Evolutionary conservation across 768 basidiomycete genomes (phyloP), one percentile per base, ranked within the genome.

Genomic region (Sarcomyxa edulis): DNA sequence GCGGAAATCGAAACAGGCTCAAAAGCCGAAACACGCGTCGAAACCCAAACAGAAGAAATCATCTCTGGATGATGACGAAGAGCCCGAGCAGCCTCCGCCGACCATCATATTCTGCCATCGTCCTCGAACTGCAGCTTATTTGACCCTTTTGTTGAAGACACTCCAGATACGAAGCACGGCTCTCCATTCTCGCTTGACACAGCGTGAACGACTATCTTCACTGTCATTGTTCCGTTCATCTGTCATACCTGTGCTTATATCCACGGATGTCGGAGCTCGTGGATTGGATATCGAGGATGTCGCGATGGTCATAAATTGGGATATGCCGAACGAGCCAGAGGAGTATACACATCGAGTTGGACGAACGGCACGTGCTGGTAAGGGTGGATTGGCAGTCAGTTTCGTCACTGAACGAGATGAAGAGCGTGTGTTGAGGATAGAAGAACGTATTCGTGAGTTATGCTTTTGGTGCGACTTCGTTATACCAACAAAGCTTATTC

Each of bases 341-440:
- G 94, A 95, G 56, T 99, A 99, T 54, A 87, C 91, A 2, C 96
- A 99, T 65, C 77, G 96, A 15, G 96, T 99, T 1, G 93, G 93
- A 30, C 65, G 93, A 53, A 97, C 93, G 16, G 93, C 93, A 21
- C 81, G 93, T 50, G 87, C 84, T 8, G 96, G 96, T 5, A 73
- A 78, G 51, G 87, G 84, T 3, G 96, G 96, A 51, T 65, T 93
- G 34, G 91, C 91, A 1, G 71, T 98, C 20, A 98, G 93, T 52
- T 89, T 98, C 54, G 87, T 98, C 37, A 96, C 95, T 2, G 95
- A 98, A 62, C 69, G 76, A 30, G 96, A 98, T 55, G 90, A 94
- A 51, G 82, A 90, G 38, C 69, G 83, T 32, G 78, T 99, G 27
- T 48, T 88, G 49, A 73, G 62, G 44, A 85, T 99, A 40, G 96